Conservation (phyloP, 129 eudicot genomes). For the Pseudognaphalium luteoalbum region DNA sequence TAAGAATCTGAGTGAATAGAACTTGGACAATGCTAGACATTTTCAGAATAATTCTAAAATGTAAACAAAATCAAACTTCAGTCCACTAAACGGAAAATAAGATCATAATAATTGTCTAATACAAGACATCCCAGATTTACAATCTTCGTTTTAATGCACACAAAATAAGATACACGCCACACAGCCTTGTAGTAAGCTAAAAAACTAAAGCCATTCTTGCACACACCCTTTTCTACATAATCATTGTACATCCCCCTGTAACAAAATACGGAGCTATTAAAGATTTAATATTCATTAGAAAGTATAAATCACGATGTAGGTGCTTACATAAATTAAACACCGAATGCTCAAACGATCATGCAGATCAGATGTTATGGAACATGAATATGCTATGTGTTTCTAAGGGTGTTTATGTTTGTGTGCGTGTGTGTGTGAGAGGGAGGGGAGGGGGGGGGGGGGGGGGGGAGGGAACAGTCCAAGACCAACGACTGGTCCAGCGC, state of each 20-base stretch:
- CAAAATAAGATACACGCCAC: constrained; percentile 18
- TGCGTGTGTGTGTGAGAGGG: not conserved
- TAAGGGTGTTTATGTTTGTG: not conserved
- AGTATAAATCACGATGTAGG: not conserved
- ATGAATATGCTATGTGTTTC: not conserved
- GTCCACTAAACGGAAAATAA: not conserved
- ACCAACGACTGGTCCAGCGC: too few relatives aligned
- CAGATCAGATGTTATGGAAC: not conserved
- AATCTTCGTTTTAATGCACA: constrained; percentile 20
- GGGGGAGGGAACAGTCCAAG: not conserved
- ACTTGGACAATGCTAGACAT: not conserved
- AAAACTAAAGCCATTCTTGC: constrained; percentile 14
- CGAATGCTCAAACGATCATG: not conserved
- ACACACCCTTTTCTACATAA: constrained; percentile 23
- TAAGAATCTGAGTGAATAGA: not conserved
- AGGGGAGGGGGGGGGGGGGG: not conserved
- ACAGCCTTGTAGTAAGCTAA: constrained; percentile 11
- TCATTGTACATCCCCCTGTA: constrained; percentile 21
- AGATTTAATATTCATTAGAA: not conserved
- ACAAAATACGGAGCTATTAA: not conserved
- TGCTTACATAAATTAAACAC: not conserved
- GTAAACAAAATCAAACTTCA: constrained; percentile 20
- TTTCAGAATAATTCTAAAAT: constrained; percentile 5
- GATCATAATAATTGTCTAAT: constrained; percentile 1
- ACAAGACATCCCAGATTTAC: constrained; percentile 24